Conservation (phyloP, 768 basidiomycete species). For the Termitomyces sp. region DNA sequence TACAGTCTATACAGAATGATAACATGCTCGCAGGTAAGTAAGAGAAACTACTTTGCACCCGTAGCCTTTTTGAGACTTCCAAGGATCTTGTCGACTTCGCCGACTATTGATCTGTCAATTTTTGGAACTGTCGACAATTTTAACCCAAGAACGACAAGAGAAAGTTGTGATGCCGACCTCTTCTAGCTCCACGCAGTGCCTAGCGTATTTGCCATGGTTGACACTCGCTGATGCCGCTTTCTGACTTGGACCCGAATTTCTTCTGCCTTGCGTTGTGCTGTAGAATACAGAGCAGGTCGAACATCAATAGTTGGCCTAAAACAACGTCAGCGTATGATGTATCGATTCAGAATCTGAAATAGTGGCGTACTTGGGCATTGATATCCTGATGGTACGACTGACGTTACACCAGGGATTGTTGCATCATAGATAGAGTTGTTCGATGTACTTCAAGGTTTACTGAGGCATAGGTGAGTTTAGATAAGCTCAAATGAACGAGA, state of each 20-base stretch:
- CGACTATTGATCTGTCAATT: slow-evolving; percentile 63
- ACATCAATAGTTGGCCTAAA: slow-evolving; percentile 76
- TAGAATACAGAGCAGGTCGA: slow-evolving; percentile 51
- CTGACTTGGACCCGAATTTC: slow-evolving; percentile 75
- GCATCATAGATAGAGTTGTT: slow-evolving; percentile 75
- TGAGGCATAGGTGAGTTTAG: slow-evolving; percentile 26
- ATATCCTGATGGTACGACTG: slow-evolving; percentile 73
- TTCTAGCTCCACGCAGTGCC: slow-evolving; percentile 64
- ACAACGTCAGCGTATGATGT: neutral
- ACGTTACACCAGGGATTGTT: slow-evolving; percentile 68
- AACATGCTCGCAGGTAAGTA: too few relatives aligned
- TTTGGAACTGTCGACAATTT: slow-evolving; percentile 61
- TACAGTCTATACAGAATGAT: neutral
- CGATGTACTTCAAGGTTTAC: slow-evolving; percentile 75
- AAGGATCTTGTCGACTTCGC: slow-evolving; percentile 44
- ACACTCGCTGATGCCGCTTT: slow-evolving; percentile 63
- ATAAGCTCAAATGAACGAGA: slow-evolving; percentile 2
- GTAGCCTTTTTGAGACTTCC: slow-evolving; percentile 59
- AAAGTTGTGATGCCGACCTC: slow-evolving; percentile 51
- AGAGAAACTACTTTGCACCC: neutral
- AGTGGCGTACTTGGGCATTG: slow-evolving; percentile 67
- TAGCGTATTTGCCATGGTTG: slow-evolving; percentile 68
- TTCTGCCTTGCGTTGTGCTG: slow-evolving; percentile 65
- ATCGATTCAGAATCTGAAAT: neutral
- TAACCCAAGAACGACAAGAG: neutral